phyloP scores from a whole-genome alignment of 345 rosid species.

The Pistacia atlantica region DNA sequence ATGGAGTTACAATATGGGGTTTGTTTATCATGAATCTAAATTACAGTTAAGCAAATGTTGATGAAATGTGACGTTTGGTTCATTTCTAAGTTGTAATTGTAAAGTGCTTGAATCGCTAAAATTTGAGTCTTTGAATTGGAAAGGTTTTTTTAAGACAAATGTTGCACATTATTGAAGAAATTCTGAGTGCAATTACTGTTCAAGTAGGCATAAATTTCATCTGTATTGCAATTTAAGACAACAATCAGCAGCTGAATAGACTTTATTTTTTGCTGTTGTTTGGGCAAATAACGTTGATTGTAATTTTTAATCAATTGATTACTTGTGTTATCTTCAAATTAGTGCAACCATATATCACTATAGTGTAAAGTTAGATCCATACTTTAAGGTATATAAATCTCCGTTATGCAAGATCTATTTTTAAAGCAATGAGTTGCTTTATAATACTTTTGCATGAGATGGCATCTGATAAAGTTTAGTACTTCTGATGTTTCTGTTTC shows the following conservation, averaged over 20 bases:
- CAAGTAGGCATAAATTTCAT: background rate
- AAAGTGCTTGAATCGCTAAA: background rate
- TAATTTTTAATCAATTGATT: background rate
- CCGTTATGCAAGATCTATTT: no score
- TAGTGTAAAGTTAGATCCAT: no score
- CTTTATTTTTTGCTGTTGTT: background rate
- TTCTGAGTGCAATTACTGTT: background rate
- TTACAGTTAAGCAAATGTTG: background rate
- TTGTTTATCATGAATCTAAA: background rate
- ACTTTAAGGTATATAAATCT: no score
- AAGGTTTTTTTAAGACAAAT: background rate
- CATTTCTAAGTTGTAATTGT: background rate
- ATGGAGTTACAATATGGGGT: no score
- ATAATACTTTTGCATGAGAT: no score
- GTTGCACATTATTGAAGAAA: background rate
- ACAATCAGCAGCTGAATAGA: background rate
- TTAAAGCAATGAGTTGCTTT: no score
- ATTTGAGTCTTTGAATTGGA: background rate
- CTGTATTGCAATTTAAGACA: background rate
- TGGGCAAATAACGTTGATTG: no score
- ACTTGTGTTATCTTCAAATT: background rate
- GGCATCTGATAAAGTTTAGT: no score
- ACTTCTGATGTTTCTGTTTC: background rate
- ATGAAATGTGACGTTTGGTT: background rate
- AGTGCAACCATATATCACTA: background rate